Percentiles rank a stretch among this genome's conserved stretches.
phyloP scores from a whole-genome alignment of 352 stramenopile species.

The Globisporangium ultimum region DNA sequence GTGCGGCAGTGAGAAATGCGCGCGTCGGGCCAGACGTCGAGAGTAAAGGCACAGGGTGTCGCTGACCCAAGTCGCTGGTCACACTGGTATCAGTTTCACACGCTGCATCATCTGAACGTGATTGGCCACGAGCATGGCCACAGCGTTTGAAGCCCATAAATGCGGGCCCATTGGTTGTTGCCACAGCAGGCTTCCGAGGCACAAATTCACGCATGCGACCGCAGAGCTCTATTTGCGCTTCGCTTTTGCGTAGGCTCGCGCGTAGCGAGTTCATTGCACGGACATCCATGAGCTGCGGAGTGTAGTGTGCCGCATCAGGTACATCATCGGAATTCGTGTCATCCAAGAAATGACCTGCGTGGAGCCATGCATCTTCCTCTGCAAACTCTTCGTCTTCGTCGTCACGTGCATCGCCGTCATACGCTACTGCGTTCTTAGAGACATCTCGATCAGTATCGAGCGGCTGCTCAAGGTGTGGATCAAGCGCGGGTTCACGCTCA shows the following conservation, averaged over 20 bases:
- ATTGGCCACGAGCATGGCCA: too few species aligned
- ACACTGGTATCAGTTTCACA: too few species aligned
- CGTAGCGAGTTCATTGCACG: slow-evolving; percentile 41
- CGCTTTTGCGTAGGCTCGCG: slow-evolving; percentile 29
- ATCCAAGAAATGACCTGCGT: slow-evolving; percentile 5
- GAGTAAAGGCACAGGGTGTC: too few species aligned
- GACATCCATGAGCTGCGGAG: slow-evolving; percentile 54
- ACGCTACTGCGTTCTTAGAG: neutral
- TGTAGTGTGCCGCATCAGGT: slow-evolving; percentile 27
- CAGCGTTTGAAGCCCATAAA: too few species aligned
- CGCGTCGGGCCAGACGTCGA: neutral
- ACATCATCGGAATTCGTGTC: neutral
- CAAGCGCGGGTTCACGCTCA: neutral
- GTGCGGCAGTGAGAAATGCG: slow-evolving; percentile 8
- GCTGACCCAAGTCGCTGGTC: neutral
- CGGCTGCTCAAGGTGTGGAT: too few species aligned
- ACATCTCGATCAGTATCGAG: neutral
- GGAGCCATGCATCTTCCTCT: slow-evolving; percentile 10
- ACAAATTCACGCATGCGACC: slow-evolving; percentile 50
- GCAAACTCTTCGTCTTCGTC: slow-evolving; percentile 3
- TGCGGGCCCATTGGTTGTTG: neutral
- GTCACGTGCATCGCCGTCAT: neutral
- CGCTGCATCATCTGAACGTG: too few species aligned
- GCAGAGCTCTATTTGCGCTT: slow-evolving; percentile 35
- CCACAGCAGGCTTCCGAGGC: slow-evolving; percentile 23